Evolutionary conservation across 257 asterid genomes (phyloP).

Genomic region (Petrea volubilis): DNA sequence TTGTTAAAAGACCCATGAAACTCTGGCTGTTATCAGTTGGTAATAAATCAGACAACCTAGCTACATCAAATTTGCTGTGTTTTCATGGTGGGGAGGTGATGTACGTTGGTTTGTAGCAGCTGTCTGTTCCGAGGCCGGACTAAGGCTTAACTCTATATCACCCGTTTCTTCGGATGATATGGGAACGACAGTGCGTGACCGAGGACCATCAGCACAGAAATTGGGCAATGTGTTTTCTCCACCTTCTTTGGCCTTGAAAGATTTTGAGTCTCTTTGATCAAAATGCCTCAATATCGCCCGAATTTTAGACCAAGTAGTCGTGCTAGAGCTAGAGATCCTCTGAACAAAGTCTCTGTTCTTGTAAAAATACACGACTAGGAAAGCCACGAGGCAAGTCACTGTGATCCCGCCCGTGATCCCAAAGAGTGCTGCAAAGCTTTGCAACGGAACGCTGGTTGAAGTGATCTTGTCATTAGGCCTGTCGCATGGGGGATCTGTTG

Average conservation of each 20-base stretch:
- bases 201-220: background rate
- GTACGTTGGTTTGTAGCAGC: background rate
- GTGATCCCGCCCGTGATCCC: conserved; percentile 23
- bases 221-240: background rate
- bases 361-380: conserved; percentile 18
- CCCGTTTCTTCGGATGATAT: conserved; percentile 6
- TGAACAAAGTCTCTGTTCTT: conserved; percentile 21
- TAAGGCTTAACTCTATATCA: background rate
- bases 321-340: conserved; percentile 25
- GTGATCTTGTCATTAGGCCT: background rate
- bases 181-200: background rate
- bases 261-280: conserved; percentile 24
- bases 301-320: conserved; percentile 32
- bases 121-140: background rate
- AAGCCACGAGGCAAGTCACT: conserved; percentile 20
- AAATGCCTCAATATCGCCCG: conserved; percentile 29
- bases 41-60: too few relatives aligned
- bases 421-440: conserved; percentile 18
- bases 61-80: background rate
- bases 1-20: too few relatives aligned
- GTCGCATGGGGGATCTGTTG: background rate
- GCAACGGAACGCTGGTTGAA: background rate
- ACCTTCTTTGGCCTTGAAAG: background rate
- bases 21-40: too few relatives aligned
- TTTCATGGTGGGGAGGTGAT: background rate